Conservation (phyloP, 108 stramenopile genomes). For the Stephanodiscus triporus region DNA sequence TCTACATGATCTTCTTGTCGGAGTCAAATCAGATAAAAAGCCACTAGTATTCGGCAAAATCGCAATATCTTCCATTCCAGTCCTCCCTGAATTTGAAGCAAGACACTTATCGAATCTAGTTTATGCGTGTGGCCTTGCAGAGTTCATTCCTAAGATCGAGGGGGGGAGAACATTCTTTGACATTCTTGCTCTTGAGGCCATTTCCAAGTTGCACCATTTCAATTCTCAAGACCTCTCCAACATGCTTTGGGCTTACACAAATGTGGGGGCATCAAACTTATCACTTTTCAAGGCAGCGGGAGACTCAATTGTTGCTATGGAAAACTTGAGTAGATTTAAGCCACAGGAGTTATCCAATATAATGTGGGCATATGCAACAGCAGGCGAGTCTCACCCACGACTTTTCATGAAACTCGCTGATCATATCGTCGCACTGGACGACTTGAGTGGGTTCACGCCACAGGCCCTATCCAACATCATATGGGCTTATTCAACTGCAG, state of each 20-base stretch:
- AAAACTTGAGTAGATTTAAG: too few species aligned
- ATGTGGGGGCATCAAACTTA: too few species aligned
- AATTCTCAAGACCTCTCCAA: slow-evolving; percentile 2
- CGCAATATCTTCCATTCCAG: not conserved
- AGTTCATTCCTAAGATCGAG: not conserved
- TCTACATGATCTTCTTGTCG: not conserved
- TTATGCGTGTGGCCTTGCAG: not conserved
- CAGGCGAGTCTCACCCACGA: too few species aligned
- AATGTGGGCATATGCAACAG: too few species aligned
- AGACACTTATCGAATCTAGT: not conserved
- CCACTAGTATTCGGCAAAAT: not conserved
- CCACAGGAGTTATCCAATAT: too few species aligned
- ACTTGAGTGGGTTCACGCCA: too few species aligned
- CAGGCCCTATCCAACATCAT: too few species aligned
- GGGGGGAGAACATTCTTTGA: not conserved
- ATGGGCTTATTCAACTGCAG: too few species aligned
- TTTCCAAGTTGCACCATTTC: not conserved
- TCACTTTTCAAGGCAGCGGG: too few species aligned
- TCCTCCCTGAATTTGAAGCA: not conserved
- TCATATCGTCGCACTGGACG: too few species aligned
- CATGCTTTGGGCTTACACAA: slow-evolving; percentile 2
- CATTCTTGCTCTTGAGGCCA: not conserved
- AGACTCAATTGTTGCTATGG: too few species aligned
- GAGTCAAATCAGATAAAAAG: not conserved
- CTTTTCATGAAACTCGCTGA: too few species aligned